phyloP scores from a whole-genome alignment of 2,329 filamentous ascomycete genomes.

The Verticillium nubilum region DNA sequence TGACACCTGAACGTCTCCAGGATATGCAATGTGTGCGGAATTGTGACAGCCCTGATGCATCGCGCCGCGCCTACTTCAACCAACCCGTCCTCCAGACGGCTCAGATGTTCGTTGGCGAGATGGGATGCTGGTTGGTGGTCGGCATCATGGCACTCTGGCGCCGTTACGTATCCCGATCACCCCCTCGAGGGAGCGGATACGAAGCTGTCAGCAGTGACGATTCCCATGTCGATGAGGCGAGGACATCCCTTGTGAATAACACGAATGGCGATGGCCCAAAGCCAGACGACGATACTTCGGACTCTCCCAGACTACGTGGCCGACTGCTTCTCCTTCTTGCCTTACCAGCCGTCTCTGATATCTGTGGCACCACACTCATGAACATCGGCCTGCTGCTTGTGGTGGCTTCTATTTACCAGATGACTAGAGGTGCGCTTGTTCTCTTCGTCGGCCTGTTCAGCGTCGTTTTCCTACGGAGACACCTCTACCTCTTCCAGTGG shows the following conservation, averaged over 20 bases:
- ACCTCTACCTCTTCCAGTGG: slow-evolving; percentile 87
- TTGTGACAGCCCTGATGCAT: slow-evolving; percentile 66
- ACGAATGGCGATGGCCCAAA: slow-evolving; percentile 40
- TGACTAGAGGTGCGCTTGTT: slow-evolving; percentile 92
- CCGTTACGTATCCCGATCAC: slow-evolving; percentile 42
- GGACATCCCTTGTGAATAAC: slow-evolving; percentile 31
- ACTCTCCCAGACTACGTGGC: slow-evolving; percentile 61
- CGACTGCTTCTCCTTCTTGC: slow-evolving; percentile 70
- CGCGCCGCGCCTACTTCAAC: slow-evolving; percentile 71
- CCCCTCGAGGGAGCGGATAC: slow-evolving; percentile 52
- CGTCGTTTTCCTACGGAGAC: slow-evolving; percentile 79
- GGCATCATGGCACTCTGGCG: slow-evolving; percentile 62
- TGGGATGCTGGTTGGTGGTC: slow-evolving; percentile 92
- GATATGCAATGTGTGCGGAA: slow-evolving; percentile 96
- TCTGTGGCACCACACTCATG: slow-evolving; percentile 93
- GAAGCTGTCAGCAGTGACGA: slow-evolving; percentile 50
- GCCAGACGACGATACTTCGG: slow-evolving; percentile 34
- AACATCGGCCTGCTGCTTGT: slow-evolving; percentile 93
- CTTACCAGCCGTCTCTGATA: slow-evolving; percentile 87
- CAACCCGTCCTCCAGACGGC: slow-evolving; percentile 94
- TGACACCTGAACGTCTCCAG: slow-evolving; percentile 31
- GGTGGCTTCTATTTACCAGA: slow-evolving; percentile 95
- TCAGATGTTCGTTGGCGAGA: slow-evolving; percentile 97
- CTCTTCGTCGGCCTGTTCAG: slow-evolving; percentile 95
- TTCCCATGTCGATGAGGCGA: slow-evolving; percentile 37